Conservation (phyloP, 768 basidiomycete genomes). For the Trametes cingulata region DNA sequence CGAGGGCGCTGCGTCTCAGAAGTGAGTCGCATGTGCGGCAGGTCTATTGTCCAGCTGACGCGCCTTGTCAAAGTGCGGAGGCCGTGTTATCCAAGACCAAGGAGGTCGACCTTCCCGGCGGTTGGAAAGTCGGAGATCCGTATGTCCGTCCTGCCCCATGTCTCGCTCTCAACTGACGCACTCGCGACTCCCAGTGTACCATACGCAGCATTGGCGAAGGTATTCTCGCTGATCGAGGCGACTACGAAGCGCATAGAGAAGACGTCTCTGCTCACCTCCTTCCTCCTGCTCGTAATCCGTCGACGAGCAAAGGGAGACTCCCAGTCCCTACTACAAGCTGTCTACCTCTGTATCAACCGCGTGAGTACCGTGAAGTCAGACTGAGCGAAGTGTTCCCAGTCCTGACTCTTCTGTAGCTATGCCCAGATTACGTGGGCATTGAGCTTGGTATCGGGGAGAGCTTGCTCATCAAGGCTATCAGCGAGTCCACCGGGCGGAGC, state of each 20-base stretch:
- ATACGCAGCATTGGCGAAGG: constrained; percentile 88
- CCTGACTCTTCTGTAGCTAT: constrained; percentile 52
- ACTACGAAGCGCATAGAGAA: constrained; percentile 97
- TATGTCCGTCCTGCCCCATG: constrained; percentile 41
- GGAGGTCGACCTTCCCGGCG: constrained; percentile 77
- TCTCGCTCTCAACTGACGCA: not conserved
- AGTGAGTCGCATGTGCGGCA: constrained; percentile 41
- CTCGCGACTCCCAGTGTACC: constrained; percentile 62
- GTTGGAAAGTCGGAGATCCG: constrained; percentile 86
- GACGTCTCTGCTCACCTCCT: constrained; percentile 81
- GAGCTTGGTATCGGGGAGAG: constrained; percentile 97
- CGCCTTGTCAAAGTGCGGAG: constrained; percentile 53
- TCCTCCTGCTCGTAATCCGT: constrained; percentile 87
- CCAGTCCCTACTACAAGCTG: constrained; percentile 77
- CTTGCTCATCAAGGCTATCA: constrained; percentile 91
- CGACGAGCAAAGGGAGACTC: constrained; percentile 75
- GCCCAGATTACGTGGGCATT: constrained; percentile 93
- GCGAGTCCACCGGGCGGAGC: constrained; percentile 91
- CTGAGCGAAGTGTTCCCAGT: not conserved
- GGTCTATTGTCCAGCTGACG: not conserved
- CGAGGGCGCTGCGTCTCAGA: constrained; percentile 61
- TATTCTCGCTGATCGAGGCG: constrained; percentile 86
- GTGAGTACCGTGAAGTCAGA: constrained; percentile 49
- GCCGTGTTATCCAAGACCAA: constrained; percentile 57
- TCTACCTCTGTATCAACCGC: constrained; percentile 96